phyloP scores from a whole-genome alignment of 1,284 basidiomycete genomes.

The Trametes polyzona region DNA sequence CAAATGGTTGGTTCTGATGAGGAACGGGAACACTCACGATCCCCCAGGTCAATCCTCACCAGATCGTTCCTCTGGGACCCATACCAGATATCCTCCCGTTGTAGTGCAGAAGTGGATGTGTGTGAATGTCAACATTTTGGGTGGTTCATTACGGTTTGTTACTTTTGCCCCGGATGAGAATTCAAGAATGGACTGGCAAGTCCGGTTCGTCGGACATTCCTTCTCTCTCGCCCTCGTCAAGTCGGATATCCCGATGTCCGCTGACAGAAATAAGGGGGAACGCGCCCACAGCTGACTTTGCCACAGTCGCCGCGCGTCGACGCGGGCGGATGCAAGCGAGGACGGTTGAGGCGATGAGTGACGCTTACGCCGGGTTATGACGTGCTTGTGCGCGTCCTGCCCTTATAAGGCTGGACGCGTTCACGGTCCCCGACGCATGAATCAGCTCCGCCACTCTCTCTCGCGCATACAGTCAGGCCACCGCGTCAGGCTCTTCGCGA shows the following conservation, averaged over 20 bases:
- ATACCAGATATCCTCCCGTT: constrained; percentile 71
- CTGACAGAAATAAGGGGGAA: too few relatives aligned
- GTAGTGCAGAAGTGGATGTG: too few relatives aligned
- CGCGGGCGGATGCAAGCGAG: background rate
- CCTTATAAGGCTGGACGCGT: background rate
- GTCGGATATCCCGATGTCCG: background rate
- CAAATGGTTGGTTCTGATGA: background rate
- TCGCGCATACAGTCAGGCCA: constrained; percentile 2
- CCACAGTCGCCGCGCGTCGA: too few relatives aligned
- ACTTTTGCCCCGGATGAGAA: too few relatives aligned
- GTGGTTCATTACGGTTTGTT: too few relatives aligned
- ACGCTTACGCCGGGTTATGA: background rate
- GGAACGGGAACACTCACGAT: background rate
- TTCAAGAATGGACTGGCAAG: too few relatives aligned
- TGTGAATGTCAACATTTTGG: too few relatives aligned
- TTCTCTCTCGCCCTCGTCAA: background rate
- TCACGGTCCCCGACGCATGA: background rate
- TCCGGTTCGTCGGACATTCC: background rate
- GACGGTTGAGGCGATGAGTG: background rate
- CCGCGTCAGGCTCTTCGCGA: background rate
- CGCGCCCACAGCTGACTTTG: too few relatives aligned
- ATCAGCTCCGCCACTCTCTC: background rate
- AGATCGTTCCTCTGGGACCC: constrained; percentile 79
- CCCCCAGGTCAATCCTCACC: constrained; percentile 54
- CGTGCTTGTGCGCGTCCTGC: background rate